Evolutionary conservation across 1,284 basidiomycete genomes (phyloP), one percentile per base, ranked within the genome.

Genomic region (Malassezia slooffiae): DNA sequence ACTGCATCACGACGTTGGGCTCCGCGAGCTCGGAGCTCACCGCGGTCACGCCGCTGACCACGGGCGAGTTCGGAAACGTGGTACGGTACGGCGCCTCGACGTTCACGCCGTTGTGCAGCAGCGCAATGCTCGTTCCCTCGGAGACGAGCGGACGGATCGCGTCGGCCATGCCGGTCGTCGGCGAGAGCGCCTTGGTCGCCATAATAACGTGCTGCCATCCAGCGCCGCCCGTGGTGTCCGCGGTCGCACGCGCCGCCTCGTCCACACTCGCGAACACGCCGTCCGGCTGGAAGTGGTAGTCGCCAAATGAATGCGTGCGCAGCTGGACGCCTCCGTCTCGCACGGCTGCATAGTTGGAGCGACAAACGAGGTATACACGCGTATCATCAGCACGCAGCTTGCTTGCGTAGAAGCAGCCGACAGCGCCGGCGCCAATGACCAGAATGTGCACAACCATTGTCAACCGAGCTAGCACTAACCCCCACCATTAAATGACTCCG

Each of bases 61-160:
- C 66, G 5, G 63, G 59, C 34, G 70, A 67, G 1, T 57, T 26
- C 1, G 62, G 58, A 48, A 67, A 73, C 19, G 65, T 55, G 11
- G 47, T 39, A 7, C 70, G 53, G 46, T 73, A 72, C 13, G 69
- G 65, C 34, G 68, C 60, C 47, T 74, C 73, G 27, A 74, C 66
- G 11, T 72, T 72, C 6, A 74, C 63, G 13, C 73, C 73, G 44
- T 74, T 74, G 52, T 74, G 73, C 38, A 74, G 71, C 13, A 74
- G 53, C 4, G 73, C 71, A 26, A 74, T 62, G 12, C 58, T 51
- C 20, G 62, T 60, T 1, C 41, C 39, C 0, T 38, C 34, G 6
- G 47, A 40, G 3, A 73, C 67, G 10, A 71, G 40, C 2, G 65
- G 66, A 9, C 43, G 46, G 34, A 74, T 59, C 13, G 62, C 50